Base-by-base conservation (phyloP, 2,329 filamentous ascomycete species). In the Pyricularia grisea region DNA sequence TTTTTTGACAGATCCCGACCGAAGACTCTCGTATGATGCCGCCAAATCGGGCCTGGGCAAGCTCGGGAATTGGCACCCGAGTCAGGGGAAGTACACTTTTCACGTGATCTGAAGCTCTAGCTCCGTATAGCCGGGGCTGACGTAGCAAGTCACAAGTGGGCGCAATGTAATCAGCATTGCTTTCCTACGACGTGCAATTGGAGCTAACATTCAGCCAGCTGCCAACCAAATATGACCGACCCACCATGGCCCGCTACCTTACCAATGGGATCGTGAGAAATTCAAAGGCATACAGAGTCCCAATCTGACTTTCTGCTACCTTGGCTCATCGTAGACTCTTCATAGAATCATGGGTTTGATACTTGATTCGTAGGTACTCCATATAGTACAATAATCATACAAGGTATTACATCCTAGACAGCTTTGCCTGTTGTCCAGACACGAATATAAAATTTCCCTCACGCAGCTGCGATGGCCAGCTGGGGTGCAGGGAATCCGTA, bases 21-120 rank as follows among this genome's bases (percentile, higher is more conserved):
- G 31, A 55, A 55, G 42, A 6, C 42, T 55, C 42, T 69, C 65
- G 68, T 69, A 67, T 67, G 68, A 69, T 67, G 23, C 58, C 36
- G 27, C 68, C 67, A 11, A 64, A 68, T 68, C 31, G 31, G 55
- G 31, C 60, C 60, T 68, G 67, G 60, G 31, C n/a, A 36, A 68
- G 67, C 67, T 68, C 67, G 67, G 65, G 55, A 27, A 42, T 42
- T 63, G 67, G 28, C 33, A 33, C 17, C 42, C 55, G 66, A 67
- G 55, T 68, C 55, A 68, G 30, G 30, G 23, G 23, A 42, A 25
- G 67, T 55, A 33, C n/a, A 33, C 50, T 63, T 55, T 55, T 20
- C 67, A 68, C 67, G 67, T 68, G 66, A 28, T 25, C 28, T n/a
- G 23, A 66, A 23, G 28, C 64, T 36, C 20, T 3, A 42, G 64